These are phyloP conservation scores for Hypomontagnella monticulosa DNA, from an alignment of 495 filamentous ascomycete genomes.

Conservation along the genomic window DNA sequence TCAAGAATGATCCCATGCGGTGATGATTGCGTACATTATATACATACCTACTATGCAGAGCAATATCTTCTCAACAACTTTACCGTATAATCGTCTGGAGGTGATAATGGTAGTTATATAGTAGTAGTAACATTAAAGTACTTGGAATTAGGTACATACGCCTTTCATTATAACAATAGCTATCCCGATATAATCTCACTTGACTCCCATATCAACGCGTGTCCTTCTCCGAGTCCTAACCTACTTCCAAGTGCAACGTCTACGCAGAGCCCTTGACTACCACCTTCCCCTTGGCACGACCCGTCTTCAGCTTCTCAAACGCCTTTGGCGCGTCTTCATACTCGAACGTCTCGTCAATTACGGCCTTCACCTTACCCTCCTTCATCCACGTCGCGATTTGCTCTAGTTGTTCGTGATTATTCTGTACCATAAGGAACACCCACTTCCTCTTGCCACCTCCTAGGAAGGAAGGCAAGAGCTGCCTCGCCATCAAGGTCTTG, in stretches of 20 bases:
- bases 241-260: too few species aligned
- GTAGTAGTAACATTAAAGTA: too few species aligned
- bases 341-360: slow-evolving; percentile 68
- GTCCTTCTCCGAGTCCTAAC: too few species aligned
- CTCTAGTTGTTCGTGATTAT: slow-evolving; percentile 57
- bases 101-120: too few species aligned
- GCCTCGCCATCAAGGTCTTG: slow-evolving; percentile 36
- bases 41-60: too few species aligned
- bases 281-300: slow-evolving; percentile 74
- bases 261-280: slow-evolving; percentile 61
- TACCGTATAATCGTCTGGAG: too few species aligned
- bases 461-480: slow-evolving; percentile 63
- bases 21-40: too few species aligned
- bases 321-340: slow-evolving; percentile 71
- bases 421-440: slow-evolving; percentile 53
- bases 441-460: slow-evolving; percentile 72
- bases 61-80: too few species aligned
- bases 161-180: neutral
- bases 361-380: slow-evolving; percentile 68
- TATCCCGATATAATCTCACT: neutral
- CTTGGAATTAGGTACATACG: too few species aligned
- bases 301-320: slow-evolving; percentile 69
- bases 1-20: too few species aligned
- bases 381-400: slow-evolving; percentile 68
- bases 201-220: neutral